Conservation (phyloP, 352 stramenopile genomes). For the Phytopythium delawarense region DNA sequence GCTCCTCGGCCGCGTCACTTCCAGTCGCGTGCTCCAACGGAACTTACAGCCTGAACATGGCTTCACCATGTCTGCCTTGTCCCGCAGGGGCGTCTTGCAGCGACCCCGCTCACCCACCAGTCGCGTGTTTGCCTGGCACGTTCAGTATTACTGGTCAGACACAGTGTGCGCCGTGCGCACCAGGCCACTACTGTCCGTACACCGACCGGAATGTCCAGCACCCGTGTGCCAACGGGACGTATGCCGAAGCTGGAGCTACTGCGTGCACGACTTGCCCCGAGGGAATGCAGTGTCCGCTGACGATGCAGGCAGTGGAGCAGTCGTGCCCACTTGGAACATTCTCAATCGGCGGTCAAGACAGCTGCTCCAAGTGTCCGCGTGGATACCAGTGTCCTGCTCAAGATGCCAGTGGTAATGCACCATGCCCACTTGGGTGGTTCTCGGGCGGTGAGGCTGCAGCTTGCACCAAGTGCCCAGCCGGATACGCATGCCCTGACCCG, state of each 20-base stretch:
- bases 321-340: constrained; percentile 56
- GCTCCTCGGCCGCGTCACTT: constrained; percentile 24
- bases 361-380: constrained; percentile 42
- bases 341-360: constrained; percentile 39
- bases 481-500: constrained; percentile 45
- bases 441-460: constrained; percentile 25
- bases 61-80: constrained; percentile 35
- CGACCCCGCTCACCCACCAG: constrained; percentile 22
- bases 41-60: constrained; percentile 36
- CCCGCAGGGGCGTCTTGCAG: constrained; percentile 33
- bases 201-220: constrained; percentile 37
- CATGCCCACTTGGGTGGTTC: constrained; percentile 40
- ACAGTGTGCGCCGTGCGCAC: constrained; percentile 47
- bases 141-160: constrained; percentile 45
- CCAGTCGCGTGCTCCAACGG: constrained; percentile 35
- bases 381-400: constrained; percentile 47
- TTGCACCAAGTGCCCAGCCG: constrained; percentile 67
- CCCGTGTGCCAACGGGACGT: constrained; percentile 42
- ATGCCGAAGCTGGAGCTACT: constrained; percentile 37
- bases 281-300: constrained; percentile 59
- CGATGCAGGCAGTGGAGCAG: constrained; percentile 32
- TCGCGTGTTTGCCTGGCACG: constrained; percentile 38
- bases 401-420: constrained; percentile 44
- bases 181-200: constrained; percentile 58
- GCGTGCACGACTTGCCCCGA: constrained; percentile 42